Evolutionary conservation across 768 basidiomycete species (phyloP).

Genomic region (Psilocybe tampanensis): DNA sequence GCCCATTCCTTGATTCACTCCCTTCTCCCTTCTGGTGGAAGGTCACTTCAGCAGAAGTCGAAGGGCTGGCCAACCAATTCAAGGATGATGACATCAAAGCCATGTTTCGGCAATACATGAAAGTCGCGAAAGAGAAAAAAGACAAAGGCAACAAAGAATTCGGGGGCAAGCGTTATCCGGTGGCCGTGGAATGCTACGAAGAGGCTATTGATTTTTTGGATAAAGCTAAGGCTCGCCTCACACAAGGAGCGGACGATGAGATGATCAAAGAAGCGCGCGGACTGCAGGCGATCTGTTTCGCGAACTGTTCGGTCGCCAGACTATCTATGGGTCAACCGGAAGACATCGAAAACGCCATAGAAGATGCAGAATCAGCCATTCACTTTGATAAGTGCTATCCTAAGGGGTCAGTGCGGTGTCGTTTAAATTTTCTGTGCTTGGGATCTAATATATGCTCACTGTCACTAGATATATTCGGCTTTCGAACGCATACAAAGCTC

Average conservation of each 20-base stretch:
- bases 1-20: constrained; percentile 19
- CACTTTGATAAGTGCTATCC: not conserved
- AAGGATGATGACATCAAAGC: constrained; percentile 7
- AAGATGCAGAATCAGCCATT: constrained; percentile 3
- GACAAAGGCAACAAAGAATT: constrained; percentile 6
- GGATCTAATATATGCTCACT: too few species aligned
- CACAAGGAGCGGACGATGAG: not conserved
- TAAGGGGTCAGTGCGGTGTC: constrained; percentile 6
- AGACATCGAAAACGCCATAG: not conserved
- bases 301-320: constrained; percentile 6
- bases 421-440: not conserved
- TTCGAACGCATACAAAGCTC: constrained; percentile 16
- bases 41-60: constrained; percentile 7
- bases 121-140: not conserved
- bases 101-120: constrained; percentile 5
- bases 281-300: not conserved
- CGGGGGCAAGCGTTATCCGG: not conserved
- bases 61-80: constrained; percentile 3
- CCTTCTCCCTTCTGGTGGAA: constrained; percentile 13
- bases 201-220: constrained; percentile 4
- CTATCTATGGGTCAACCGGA: not conserved
- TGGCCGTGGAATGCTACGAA: not conserved
- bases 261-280: not conserved
- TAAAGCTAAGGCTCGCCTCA: not conserved
- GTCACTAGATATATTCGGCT: constrained; percentile 18